These are phyloP conservation scores for Ramichloridium luteum DNA, from an alignment of 2,329 filamentous ascomycete genomes.

Conservation along the genomic window DNA sequence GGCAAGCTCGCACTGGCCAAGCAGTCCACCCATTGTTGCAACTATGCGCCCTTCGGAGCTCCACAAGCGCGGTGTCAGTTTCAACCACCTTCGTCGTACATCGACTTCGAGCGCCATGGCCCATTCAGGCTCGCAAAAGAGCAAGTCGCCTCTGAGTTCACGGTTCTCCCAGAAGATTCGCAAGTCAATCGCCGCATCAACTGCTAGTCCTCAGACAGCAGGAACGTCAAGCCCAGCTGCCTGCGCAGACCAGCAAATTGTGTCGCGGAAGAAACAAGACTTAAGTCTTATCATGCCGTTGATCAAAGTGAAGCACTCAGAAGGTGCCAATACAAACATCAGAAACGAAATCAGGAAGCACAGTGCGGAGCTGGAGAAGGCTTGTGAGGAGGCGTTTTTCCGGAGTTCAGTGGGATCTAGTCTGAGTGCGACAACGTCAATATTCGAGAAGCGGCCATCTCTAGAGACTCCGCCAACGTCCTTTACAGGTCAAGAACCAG, in stretches of 20 bases:
- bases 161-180: neutral
- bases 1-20: constrained; percentile 35
- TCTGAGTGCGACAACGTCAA: constrained; percentile 21
- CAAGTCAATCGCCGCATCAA: neutral
- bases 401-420: constrained; percentile 47
- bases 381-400: constrained; percentile 88
- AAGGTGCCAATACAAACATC: constrained; percentile 36
- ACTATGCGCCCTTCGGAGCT: constrained; percentile 38
- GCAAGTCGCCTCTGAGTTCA: neutral
- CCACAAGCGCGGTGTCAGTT: constrained; percentile 51
- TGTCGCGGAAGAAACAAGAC: constrained; percentile 25
- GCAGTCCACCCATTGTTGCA: constrained; percentile 34
- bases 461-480: constrained; percentile 43
- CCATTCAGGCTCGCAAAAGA: neutral
- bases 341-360: constrained; percentile 74
- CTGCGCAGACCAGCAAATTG: constrained; percentile 19
- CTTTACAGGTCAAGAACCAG: too few relatives aligned
- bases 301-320: constrained; percentile 27
- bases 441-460: constrained; percentile 24
- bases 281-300: constrained; percentile 18
- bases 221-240: constrained; percentile 22
- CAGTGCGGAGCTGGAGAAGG: constrained; percentile 72
- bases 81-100: constrained; percentile 41
- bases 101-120: constrained; percentile 31
- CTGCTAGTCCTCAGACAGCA: neutral